Percentiles rank a stretch among this genome's conserved stretches.
phyloP scores from a whole-genome alignment of 495 filamentous ascomycete species.

The Podospora pseudopauciseta region DNA sequence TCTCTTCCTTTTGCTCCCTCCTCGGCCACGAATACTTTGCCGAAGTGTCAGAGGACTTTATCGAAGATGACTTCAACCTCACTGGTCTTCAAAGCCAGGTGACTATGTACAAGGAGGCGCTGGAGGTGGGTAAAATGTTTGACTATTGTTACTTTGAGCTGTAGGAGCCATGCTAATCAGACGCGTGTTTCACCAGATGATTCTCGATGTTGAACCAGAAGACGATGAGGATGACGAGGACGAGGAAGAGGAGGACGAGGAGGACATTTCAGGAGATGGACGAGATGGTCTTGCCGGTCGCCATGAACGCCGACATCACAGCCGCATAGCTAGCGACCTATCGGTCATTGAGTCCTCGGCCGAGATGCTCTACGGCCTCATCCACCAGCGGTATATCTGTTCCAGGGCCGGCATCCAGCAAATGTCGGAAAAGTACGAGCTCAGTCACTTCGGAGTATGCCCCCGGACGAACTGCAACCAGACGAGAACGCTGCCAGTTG shows the following conservation, averaged over 20 bases:
- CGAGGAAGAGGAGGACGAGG: conserved; percentile 73
- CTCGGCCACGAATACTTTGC: conserved; percentile 98
- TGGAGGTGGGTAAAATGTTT: conserved; percentile 42
- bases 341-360: conserved; percentile 95
- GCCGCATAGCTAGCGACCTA: conserved; percentile 83
- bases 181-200: conserved; percentile 63
- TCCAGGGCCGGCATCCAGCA: conserved; percentile 96
- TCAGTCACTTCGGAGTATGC: conserved; percentile 90
- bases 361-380: conserved; percentile 94
- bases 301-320: conserved; percentile 66
- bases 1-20: conserved; percentile 91
- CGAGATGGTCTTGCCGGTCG: conserved; percentile 40
- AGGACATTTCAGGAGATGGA: conserved; percentile 70
- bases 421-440: conserved; percentile 98
- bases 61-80: conserved; percentile 99
- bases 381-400: conserved; percentile 97
- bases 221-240: conserved; percentile 83
- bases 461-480: conserved; percentile 85
- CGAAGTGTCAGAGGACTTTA: conserved; percentile 97
- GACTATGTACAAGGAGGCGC: conserved; percentile 96
- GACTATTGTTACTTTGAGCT: conserved; percentile 19
- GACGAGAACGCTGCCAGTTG: conserved; percentile 86
- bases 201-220: conserved; percentile 94
- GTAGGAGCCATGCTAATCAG: not conserved
- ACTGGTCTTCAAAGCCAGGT: conserved; percentile 93